A percentile compares a stretch with the other conserved stretches of the same genome.
Evolutionary conservation across 2,329 filamentous ascomycete species (phyloP).

Genomic region (Alternaria longipes): DNA sequence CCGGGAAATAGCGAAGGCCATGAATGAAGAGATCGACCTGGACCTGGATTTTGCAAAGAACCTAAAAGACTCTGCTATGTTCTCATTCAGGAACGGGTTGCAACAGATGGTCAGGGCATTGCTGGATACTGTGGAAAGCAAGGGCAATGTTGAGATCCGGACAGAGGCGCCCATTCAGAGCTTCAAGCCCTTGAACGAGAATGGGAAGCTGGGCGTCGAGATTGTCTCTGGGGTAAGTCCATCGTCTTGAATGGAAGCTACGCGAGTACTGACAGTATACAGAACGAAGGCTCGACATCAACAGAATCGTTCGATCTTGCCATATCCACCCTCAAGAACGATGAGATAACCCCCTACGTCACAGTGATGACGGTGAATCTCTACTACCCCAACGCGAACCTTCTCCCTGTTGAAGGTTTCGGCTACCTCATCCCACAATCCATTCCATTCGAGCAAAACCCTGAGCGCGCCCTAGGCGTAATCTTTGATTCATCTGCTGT

Average conservation of each 20-base stretch:
- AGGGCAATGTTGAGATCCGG: conserved; percentile 53
- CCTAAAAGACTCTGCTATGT: conserved; percentile 51
- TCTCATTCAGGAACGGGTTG: conserved; percentile 57
- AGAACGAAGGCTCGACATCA: conserved; percentile 25
- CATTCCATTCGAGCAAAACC: conserved; percentile 75
- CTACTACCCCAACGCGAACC: conserved; percentile 73
- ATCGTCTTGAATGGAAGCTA: background rate
- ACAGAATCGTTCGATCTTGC: conserved; percentile 41
- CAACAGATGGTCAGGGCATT: conserved; percentile 52
- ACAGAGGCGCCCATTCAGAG: conserved; percentile 42
- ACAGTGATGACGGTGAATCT: conserved; percentile 94
- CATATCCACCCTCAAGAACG: conserved; percentile 46
- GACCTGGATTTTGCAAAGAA: conserved; percentile 44
- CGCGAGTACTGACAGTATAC: conserved; percentile 17
- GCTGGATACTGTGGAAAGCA: conserved; percentile 47
- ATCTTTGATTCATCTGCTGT: conserved; percentile 83
- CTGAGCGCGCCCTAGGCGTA: conserved; percentile 85
- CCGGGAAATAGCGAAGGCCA: conserved; percentile 27
- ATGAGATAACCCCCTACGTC: conserved; percentile 69
- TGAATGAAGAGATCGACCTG: conserved; percentile 49
- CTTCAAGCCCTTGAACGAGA: conserved; percentile 24
- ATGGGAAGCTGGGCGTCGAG: conserved; percentile 27
- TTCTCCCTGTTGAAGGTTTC: conserved; percentile 77
- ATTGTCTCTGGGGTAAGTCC: conserved; percentile 38
- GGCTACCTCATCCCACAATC: conserved; percentile 90